These are phyloP conservation scores for Setaria italica DNA, from an alignment of 202 grass and related monocot genomes.

Conservation along the genomic window DNA sequence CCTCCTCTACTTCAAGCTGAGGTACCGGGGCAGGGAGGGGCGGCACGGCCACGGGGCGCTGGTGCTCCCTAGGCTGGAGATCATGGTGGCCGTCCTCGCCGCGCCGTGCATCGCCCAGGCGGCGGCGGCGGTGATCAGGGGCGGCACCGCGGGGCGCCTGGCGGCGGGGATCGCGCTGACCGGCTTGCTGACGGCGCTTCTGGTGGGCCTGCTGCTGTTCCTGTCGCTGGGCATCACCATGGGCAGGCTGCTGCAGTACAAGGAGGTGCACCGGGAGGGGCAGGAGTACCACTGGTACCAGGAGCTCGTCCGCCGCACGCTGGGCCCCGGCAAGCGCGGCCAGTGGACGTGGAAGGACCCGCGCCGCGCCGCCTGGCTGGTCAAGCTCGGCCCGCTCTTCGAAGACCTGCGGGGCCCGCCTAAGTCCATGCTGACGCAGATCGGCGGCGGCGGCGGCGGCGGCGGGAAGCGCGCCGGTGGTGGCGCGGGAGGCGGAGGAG, in stretches of 20 bases:
- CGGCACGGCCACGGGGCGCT: slow-evolving; percentile 53
- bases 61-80: slow-evolving; percentile 79
- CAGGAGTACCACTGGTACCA: slow-evolving; percentile 70
- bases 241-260: slow-evolving; percentile 84
- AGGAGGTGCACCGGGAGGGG: slow-evolving; percentile 70
- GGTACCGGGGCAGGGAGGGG: slow-evolving; percentile 46
- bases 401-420: slow-evolving; percentile 88
- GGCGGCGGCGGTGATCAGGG: slow-evolving; percentile 64
- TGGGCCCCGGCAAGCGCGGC: slow-evolving; percentile 80
- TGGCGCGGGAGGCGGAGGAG: neutral
- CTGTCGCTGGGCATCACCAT: slow-evolving; percentile 80
- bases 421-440: slow-evolving; percentile 79
- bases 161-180: slow-evolving; percentile 60
- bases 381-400: slow-evolving; percentile 79
- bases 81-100: slow-evolving; percentile 72
- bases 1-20: slow-evolving; percentile 60
- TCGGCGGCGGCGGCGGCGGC: slow-evolving; percentile 18
- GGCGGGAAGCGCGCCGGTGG: slow-evolving; percentile 25
- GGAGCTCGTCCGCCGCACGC: slow-evolving; percentile 62
- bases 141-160: slow-evolving; percentile 56
- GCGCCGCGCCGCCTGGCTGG: slow-evolving; percentile 42
- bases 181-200: slow-evolving; percentile 52
- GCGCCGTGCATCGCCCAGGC: slow-evolving; percentile 81
- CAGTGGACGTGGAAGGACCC: slow-evolving; percentile 84
- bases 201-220: slow-evolving; percentile 78